phyloP scores from a whole-genome alignment of 2,329 filamentous ascomycete species.

The Pestalotiopsis sp. region DNA sequence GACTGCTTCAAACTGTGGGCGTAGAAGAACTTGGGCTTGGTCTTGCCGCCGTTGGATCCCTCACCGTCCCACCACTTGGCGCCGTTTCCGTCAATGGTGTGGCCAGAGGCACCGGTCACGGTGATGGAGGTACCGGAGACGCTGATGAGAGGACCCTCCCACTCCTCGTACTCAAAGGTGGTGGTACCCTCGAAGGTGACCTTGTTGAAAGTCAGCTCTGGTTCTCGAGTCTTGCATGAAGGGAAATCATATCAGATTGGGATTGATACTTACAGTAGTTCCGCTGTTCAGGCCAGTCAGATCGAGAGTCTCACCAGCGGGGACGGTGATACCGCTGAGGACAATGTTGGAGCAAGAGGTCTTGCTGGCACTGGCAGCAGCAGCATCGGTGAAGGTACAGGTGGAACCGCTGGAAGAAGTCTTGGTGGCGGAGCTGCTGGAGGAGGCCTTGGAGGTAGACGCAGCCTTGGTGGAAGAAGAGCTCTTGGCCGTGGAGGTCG shows the following conservation, averaged over 20 bases:
- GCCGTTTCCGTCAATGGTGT: slow-evolving; percentile 59
- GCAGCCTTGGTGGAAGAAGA: background rate
- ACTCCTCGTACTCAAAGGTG: slow-evolving; percentile 68
- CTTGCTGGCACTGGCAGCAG: slow-evolving; percentile 49
- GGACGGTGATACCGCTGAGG: slow-evolving; percentile 56
- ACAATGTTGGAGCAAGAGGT: slow-evolving; percentile 55
- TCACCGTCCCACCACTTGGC: slow-evolving; percentile 63
- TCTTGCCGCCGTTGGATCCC: slow-evolving; percentile 62
- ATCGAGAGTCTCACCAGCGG: slow-evolving; percentile 61
- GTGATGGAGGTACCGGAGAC: slow-evolving; percentile 60
- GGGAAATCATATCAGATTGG: too few species aligned
- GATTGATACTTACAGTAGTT: slow-evolving; percentile 40
- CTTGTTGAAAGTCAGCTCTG: slow-evolving; percentile 11
- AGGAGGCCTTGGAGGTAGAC: background rate
- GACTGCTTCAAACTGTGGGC: slow-evolving; percentile 54
- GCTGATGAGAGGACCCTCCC: slow-evolving; percentile 65
- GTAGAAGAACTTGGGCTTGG: slow-evolving; percentile 66
- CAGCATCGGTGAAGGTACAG: slow-evolving; percentile 59
- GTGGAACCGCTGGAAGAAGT: background rate
- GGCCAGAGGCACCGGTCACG: slow-evolving; percentile 53
- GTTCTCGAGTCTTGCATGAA: too few species aligned
- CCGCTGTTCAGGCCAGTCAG: slow-evolving; percentile 53
- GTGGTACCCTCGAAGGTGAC: slow-evolving; percentile 53
- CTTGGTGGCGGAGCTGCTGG: background rate
- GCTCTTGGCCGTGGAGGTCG: background rate